These are phyloP conservation scores for Aspergillus campestris DNA, from an alignment of 495 filamentous ascomycete species.

Conservation along the genomic window DNA sequence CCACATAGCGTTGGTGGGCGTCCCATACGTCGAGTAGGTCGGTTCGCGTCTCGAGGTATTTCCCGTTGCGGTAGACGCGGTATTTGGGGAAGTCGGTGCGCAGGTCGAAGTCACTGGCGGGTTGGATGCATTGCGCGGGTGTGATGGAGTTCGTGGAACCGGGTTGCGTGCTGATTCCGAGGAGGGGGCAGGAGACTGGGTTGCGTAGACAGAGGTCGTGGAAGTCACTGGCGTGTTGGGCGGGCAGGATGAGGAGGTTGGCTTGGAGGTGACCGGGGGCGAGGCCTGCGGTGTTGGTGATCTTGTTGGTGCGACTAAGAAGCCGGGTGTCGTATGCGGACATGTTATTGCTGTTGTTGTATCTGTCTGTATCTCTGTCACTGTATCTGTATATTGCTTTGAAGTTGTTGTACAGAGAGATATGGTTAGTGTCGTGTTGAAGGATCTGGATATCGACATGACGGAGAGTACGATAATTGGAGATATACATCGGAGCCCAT, in stretches of 20 bases:
- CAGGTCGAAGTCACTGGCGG: constrained; percentile 32
- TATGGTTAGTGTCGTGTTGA: too few species aligned
- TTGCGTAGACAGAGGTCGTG: constrained; percentile 44
- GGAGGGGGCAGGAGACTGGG: constrained; percentile 49
- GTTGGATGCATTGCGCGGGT: constrained; percentile 18
- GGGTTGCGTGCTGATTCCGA: constrained; percentile 25
- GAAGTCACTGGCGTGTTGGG: constrained; percentile 43
- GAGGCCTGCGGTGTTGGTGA: constrained; percentile 41
- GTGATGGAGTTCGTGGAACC: constrained; percentile 13
- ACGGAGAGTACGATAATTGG: too few species aligned
- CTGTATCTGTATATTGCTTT: too few species aligned
- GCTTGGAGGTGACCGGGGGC: constrained; percentile 47
- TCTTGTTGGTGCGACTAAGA: constrained; percentile 29
- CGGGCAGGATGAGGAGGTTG: constrained; percentile 48
- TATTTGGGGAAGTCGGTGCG: constrained; percentile 46
- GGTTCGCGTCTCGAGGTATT: constrained; percentile 8
- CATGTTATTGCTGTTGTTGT: too few species aligned
- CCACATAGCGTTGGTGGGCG: constrained; percentile 33
- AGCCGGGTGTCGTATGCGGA: constrained; percentile 26
- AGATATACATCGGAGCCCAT: constrained; percentile 18
- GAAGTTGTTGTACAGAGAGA: too few species aligned
- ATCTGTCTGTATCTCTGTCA: too few species aligned
- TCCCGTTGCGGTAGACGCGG: constrained; percentile 40
- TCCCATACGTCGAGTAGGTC: constrained; percentile 42
- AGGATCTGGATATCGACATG: too few species aligned